Percentiles rank a stretch among this genome's conserved stretches.
phyloP scores from a whole-genome alignment of 495 filamentous ascomycete species.

The Delitschia confertaspora region DNA sequence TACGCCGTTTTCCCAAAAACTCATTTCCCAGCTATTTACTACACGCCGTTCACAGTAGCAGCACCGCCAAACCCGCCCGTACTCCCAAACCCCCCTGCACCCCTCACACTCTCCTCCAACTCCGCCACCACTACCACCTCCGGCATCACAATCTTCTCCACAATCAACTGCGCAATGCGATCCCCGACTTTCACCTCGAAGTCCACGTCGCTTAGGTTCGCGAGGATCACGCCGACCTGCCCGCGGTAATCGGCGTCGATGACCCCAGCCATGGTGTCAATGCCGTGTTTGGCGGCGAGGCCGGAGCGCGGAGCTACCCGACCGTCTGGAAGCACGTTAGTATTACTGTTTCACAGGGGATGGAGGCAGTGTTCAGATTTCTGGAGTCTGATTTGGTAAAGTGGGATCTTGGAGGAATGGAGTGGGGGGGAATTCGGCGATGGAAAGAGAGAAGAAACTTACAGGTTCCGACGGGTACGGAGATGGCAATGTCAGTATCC shows the following conservation, averaged over 20 bases:
- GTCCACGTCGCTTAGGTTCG: constrained; percentile 79
- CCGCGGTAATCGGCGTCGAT: constrained; percentile 97
- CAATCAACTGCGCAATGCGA: constrained; percentile 81
- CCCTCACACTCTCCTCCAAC: constrained; percentile 82
- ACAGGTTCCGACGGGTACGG: constrained; percentile 83
- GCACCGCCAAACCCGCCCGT: constrained; percentile 53
- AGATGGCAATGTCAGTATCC: constrained; percentile 82
- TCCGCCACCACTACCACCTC: constrained; percentile 79
- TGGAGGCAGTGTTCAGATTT: neutral
- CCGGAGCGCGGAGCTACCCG: constrained; percentile 87
- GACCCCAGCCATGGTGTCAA: constrained; percentile 89
- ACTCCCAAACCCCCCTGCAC: constrained; percentile 88
- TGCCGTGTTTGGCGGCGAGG: constrained; percentile 85
- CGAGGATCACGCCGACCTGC: constrained; percentile 84
- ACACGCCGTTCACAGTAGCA: constrained; percentile 10
- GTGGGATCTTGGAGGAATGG: constrained; percentile 1
- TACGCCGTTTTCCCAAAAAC: too few relatives aligned
- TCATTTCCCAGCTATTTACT: too few relatives aligned
- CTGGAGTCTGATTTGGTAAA: neutral
- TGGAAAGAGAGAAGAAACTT: constrained; percentile 31
- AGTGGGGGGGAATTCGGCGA: neutral
- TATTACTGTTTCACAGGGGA: neutral
- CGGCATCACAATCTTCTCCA: constrained; percentile 86
- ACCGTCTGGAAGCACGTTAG: constrained; percentile 52
- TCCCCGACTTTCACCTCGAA: constrained; percentile 79